These are phyloP conservation scores for Fraxinus ornus DNA, from an alignment of 305 asterid species.

Conservation along the genomic window DNA sequence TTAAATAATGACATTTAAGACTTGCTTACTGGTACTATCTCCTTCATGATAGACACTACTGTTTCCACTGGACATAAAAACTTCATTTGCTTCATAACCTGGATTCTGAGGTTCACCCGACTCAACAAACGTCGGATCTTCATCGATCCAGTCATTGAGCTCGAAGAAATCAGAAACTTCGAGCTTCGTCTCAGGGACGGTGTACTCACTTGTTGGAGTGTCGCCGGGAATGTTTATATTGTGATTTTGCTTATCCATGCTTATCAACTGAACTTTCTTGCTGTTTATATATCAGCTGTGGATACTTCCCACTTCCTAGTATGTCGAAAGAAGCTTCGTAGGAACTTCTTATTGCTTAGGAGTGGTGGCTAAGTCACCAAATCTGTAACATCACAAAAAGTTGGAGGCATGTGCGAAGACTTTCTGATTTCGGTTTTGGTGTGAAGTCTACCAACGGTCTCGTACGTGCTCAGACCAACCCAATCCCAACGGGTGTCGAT, in stretches of 20 bases:
- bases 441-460: neutral
- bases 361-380: constrained; percentile 47
- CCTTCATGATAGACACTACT: constrained; percentile 35
- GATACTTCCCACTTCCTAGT: neutral
- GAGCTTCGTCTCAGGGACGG: constrained; percentile 30
- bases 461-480: neutral
- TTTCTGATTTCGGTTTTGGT: neutral
- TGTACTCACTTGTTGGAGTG: neutral
- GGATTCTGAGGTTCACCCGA: constrained; percentile 34
- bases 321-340: constrained; percentile 58
- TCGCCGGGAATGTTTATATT: constrained; percentile 18
- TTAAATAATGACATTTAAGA: neutral
- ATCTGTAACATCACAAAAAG: constrained; percentile 27
- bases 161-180: constrained; percentile 61
- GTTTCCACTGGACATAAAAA: constrained; percentile 20
- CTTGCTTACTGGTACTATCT: constrained; percentile 43
- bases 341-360: constrained; percentile 31
- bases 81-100: constrained; percentile 15
- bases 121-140: constrained; percentile 33
- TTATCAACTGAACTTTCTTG: constrained; percentile 8
- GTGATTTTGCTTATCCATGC: constrained; percentile 41
- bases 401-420: neutral
- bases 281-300: constrained; percentile 5
- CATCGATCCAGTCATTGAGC: constrained; percentile 47
- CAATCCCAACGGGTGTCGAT: neutral